Evolutionary conservation across 345 rosid species (phyloP).

Genomic region (Heritiera fomes): DNA sequence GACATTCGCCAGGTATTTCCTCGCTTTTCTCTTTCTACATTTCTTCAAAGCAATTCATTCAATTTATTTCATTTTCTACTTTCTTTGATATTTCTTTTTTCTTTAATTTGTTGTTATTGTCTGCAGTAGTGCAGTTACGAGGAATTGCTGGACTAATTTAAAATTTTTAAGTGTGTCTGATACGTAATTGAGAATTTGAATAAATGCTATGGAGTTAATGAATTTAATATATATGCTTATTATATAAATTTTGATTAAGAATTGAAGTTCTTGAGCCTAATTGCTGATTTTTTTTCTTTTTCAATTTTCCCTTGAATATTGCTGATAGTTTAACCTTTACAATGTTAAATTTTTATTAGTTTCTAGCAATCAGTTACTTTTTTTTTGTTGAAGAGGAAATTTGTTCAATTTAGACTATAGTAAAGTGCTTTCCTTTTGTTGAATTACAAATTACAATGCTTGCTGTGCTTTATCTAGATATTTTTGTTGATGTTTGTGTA

Average conservation of each 20-base stretch:
- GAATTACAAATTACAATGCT: background rate
- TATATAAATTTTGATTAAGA: conserved; percentile 2
- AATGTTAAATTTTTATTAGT: background rate
- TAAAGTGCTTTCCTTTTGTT: background rate
- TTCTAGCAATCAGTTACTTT: background rate
- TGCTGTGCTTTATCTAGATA: background rate
- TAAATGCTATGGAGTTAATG: background rate
- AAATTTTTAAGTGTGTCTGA: background rate
- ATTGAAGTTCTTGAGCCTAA: background rate
- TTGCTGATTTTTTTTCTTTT: background rate
- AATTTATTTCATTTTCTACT: background rate
- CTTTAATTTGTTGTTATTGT: background rate
- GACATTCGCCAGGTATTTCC: conserved; percentile 49
- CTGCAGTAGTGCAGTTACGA: background rate
- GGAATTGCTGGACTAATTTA: background rate
- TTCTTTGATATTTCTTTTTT: background rate
- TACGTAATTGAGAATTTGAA: background rate
- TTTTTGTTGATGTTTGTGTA: conserved; percentile 29
- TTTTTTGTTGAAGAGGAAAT: background rate
- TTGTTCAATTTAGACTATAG: background rate
- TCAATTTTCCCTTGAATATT: background rate
- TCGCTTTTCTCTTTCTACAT: conserved; percentile 6
- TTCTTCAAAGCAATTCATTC: background rate
- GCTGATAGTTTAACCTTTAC: background rate
- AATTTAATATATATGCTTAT: background rate